Evolutionary conservation across 305 asterid genomes (phyloP).

Genomic region (Solanum hybrid): DNA sequence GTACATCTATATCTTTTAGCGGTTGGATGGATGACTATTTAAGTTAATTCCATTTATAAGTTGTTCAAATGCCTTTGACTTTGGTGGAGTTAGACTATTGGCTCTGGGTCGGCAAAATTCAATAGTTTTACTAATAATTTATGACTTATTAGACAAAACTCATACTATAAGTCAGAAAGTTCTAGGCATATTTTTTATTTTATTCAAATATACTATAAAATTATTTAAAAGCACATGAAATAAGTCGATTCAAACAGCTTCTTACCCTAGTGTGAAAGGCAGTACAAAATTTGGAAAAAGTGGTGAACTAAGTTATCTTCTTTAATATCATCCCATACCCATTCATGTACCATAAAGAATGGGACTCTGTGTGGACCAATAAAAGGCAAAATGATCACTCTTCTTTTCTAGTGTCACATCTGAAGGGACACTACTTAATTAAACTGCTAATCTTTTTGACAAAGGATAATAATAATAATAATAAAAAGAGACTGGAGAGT

Average conservation of each 20-base stretch:
- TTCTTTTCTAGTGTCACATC: neutral
- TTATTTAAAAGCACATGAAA: no score
- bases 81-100: neutral
- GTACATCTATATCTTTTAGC: neutral
- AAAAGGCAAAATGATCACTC: neutral
- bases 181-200: neutral
- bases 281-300: neutral
- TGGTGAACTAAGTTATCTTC: neutral
- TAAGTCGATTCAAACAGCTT: no score
- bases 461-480: neutral
- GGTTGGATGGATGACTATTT: neutral
- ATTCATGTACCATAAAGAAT: neutral
- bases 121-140: no score
- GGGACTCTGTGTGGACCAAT: neutral
- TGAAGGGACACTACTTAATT: neutral
- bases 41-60: neutral
- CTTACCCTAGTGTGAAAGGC: neutral
- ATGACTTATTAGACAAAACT: no score
- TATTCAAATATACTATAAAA: neutral
- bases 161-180: neutral
- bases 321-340: neutral
- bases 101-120: neutral
- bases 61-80: neutral
- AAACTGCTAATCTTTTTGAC: neutral
- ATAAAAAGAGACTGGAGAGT: neutral